Conservation (phyloP, 2,329 filamentous ascomycete species). For the Microcyclosporella mali region DNA sequence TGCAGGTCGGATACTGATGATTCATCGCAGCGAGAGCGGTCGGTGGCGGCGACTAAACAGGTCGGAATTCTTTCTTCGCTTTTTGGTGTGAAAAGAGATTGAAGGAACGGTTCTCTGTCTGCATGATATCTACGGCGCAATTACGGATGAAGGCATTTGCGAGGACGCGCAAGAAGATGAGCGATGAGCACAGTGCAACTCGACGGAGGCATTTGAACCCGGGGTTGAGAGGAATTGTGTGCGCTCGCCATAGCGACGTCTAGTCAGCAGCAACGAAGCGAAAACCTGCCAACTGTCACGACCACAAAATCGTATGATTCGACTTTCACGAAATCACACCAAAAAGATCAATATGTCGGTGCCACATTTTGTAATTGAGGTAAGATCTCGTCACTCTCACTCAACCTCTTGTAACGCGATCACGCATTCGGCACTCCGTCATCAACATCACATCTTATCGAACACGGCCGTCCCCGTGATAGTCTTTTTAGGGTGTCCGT, state of each 20-base stretch:
- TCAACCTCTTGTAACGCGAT: background rate
- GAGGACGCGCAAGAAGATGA: background rate
- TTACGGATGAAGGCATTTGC: slow-evolving; percentile 2
- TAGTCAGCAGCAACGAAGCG: slow-evolving; percentile 7
- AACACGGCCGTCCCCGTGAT: slow-evolving; percentile 31
- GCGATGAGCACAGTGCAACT: background rate
- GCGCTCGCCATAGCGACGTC: background rate
- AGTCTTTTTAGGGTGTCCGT: slow-evolving; percentile 21
- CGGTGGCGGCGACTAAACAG: slow-evolving; percentile 20
- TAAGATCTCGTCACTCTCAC: background rate
- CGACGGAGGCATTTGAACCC: too few species aligned
- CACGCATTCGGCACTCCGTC: slow-evolving; percentile 5
- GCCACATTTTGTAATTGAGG: background rate
- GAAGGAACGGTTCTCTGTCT: slow-evolving; percentile 7
- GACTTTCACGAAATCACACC: too few species aligned
- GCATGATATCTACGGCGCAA: slow-evolving; percentile 10
- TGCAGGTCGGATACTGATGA: slow-evolving; percentile 3
- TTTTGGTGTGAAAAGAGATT: background rate
- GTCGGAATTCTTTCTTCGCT: background rate
- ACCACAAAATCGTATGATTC: too few species aligned
- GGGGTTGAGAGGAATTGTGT: background rate
- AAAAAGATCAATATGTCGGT: too few species aligned
- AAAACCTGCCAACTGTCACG: slow-evolving; percentile 2
- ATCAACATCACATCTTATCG: slow-evolving; percentile 33
- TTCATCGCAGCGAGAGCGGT: slow-evolving; percentile 19